phyloP scores from a whole-genome alignment of 805 yeast genomes.

The Barnettozyma sucrosica region DNA sequence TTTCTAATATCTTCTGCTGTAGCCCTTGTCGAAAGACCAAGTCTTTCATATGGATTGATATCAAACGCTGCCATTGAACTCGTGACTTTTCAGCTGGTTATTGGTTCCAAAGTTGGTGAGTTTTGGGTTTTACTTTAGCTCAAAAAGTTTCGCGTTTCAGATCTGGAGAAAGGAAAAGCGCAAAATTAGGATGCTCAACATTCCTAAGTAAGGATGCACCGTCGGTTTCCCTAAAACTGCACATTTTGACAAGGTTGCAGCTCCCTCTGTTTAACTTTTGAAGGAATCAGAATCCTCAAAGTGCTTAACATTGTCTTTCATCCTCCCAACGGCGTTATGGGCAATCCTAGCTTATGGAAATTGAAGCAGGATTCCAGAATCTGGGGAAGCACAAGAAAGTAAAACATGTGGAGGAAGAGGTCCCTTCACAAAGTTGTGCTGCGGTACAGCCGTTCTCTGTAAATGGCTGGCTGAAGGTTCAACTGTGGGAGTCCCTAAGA shows the following conservation, averaged over 20 bases:
- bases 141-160: not conserved
- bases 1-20: conserved; percentile 55
- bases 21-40: conserved; percentile 37
- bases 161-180: not conserved
- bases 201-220: no score
- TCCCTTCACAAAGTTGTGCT: not conserved
- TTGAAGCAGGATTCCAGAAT: not conserved
- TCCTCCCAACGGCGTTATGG: not conserved
- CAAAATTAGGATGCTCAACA: not conserved
- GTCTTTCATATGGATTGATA: conserved; percentile 55
- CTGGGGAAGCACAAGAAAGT: no score
- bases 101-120: not conserved
- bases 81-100: not conserved
- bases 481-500: not conserved
- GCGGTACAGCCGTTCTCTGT: not conserved
- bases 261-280: no score
- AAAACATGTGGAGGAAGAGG: not conserved
- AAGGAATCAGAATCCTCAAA: no score
- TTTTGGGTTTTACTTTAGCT: no score
- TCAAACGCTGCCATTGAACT: conserved; percentile 34
- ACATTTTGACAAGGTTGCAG: no score
- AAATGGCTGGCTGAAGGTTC: not conserved
- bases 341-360: not conserved
- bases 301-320: not conserved
- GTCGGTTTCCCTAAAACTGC: no score